A percentile compares a stretch with the other conserved stretches of the same genome.
Evolutionary conservation across 163 green algal species (phyloP).

Genomic region (Chlorella variabilis): DNA sequence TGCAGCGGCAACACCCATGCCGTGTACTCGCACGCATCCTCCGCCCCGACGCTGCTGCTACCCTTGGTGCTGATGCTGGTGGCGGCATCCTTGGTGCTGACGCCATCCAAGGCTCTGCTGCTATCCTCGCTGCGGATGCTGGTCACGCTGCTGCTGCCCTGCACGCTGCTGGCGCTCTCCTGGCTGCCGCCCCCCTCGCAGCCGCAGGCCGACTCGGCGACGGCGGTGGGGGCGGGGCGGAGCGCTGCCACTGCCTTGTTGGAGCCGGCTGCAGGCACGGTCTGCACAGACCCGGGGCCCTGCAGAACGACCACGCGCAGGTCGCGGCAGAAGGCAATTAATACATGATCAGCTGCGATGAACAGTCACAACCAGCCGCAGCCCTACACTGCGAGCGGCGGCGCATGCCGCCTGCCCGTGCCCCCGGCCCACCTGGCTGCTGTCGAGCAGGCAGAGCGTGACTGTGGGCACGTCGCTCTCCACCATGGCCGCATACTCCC

Average conservation of each 20-base stretch:
- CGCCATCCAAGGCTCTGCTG: background rate
- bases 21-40: constrained; percentile 17
- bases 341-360: no score
- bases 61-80: background rate
- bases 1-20: constrained; percentile 49
- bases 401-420: no score
- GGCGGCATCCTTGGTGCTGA: no score
- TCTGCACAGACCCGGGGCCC: background rate
- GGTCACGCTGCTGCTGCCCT: background rate
- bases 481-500: constrained; percentile 45
- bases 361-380: no score
- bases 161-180: background rate
- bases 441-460: constrained; percentile 42
- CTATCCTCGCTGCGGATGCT: background rate
- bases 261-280: background rate
- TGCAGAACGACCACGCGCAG: no score
- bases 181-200: background rate
- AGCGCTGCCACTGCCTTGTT: background rate
- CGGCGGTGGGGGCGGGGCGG: background rate
- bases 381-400: no score
- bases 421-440: constrained; percentile 10
- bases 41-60: background rate
- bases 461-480: constrained; percentile 20
- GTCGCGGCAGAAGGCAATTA: background rate
- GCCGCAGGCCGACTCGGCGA: background rate